Evolutionary conservation across 257 asterid species (phyloP), one percentile per base, ranked within the genome.

Genomic region (Orobanche coerulescens): DNA sequence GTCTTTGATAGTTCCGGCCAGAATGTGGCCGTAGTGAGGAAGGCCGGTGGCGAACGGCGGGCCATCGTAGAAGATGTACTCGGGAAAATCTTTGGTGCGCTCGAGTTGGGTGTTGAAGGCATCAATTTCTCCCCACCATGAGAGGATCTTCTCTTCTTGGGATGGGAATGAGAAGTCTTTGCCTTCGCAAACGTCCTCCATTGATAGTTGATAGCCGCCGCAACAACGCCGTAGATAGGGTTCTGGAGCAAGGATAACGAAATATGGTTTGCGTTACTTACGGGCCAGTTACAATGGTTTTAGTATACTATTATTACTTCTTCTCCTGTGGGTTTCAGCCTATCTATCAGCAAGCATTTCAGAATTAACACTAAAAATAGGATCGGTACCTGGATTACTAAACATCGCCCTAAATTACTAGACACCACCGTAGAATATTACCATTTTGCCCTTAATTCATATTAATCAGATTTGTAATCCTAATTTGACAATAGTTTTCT

Each of bases 21-120:
- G 52, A 28, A 93, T 89, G 74, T 93, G 99, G 7, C 97, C 99
- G 59, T 93, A 89, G 75, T 93, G 99, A 4, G 99, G 99, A 0
- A 93, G 79, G 3, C 99, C 99, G 12, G 99, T 93, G 54, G 99
- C 99, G 71, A 93, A 93, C 0, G 99, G 97, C 8, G 97, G 99
- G 0, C 98, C 98, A 48, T 93, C 98, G 62, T 93, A 93, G 82
- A 93, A 93, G 19, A 93, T 65, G 68, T 86, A 93, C 66, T 89
- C 98, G 1, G 97, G 97, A 10, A 65, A 69, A 14, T 84, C 52
- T 50, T 84, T 70, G 16, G 99, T 86, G 51, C 71, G 79, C 20
- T 79, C 84, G 28, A 89, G 73, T 44, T 93, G 99, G 34, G 95
- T 84, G 46, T 89, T 75, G 82, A 93, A 93, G 39, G 99, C 99